Base-by-base conservation (phyloP, 2,329 filamentous ascomycete species). In the Epicoccum nigrum region DNA sequence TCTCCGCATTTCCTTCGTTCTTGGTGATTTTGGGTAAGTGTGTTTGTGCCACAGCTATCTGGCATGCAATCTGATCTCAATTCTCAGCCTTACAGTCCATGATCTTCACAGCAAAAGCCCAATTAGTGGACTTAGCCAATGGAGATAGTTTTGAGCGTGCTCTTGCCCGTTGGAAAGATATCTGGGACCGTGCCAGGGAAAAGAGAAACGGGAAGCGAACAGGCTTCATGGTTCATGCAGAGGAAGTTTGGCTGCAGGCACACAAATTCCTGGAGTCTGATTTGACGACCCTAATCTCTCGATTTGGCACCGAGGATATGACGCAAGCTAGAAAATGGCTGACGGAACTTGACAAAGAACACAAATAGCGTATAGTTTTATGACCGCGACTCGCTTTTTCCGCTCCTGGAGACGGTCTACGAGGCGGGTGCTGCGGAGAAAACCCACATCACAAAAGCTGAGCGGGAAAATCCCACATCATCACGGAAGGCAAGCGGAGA, bases 91-190 rank as follows among this genome's bases (percentile, higher is more conserved):
- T 48, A 5, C 15, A 21, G 12, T 11, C 28, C 21, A 48, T 48
- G 37, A 41, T 41, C 12, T 40, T 28, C 13, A 41, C 45, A 13
- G 20, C 21, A 6, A 41, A 48, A 12, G 17, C 28, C 4, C 37
- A 48, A 20, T 11, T 41, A 12, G 11, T 35, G n/a, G 37, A 34
- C 4, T 5, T 9, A 12, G 2, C 30, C n/a, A 21, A 31, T 12
- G n/a, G 17, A 6, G 13, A 7, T 2, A 30, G 20, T 16, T 48
- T 30, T 23, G 30, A 48, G 16, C 45, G 45, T 13, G 45, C 30
- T n/a, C 45, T 48, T 34, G 21, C 15, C n/a, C 45, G 35, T 30
- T 48, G 45, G 45, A 48, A 48, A 32, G 35, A 41, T 7, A 28
- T 28, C 12, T 48, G 37, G 37, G 37, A 35, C 9, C 37, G 23